Evolutionary conservation across 1,284 basidiomycete genomes (phyloP).

Genomic region (Leccinum fuscescens): DNA sequence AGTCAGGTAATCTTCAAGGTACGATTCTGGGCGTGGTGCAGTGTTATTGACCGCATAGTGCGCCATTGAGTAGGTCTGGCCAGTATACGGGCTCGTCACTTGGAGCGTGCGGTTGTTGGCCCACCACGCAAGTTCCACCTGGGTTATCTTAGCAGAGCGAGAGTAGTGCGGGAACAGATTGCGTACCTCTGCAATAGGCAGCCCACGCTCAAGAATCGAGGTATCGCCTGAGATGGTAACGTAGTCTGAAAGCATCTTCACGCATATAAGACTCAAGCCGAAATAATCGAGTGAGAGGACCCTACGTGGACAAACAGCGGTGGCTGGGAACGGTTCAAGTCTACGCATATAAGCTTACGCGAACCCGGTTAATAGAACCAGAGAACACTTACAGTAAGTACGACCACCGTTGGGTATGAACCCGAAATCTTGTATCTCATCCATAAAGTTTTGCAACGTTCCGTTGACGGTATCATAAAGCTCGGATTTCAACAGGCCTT

Average conservation of each 20-base stretch:
- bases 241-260: constrained; percentile 68
- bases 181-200: constrained; percentile 58
- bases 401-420: constrained; percentile 94
- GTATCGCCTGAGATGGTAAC: constrained; percentile 59
- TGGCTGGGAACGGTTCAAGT: constrained; percentile 88
- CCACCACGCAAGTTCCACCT: constrained; percentile 87
- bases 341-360: constrained; percentile 34
- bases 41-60: constrained; percentile 43
- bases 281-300: neutral
- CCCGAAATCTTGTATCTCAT: constrained; percentile 75
- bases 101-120: constrained; percentile 67
- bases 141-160: constrained; percentile 32
- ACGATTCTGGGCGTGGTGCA: constrained; percentile 85
- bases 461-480: constrained; percentile 72
- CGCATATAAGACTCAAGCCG: constrained; percentile 1
- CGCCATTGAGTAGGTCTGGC: constrained; percentile 62
- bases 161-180: constrained; percentile 17
- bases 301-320: constrained; percentile 79
- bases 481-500: constrained; percentile 79
- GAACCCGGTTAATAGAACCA: constrained; percentile 6
- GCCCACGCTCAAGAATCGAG: constrained; percentile 58
- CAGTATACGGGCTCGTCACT: constrained; percentile 74
- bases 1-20: constrained; percentile 74
- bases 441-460: constrained; percentile 91
- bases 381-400: constrained; percentile 60